These are phyloP conservation scores for Solanum infundibuliforme DNA, from an alignment of 257 asterid genomes.

Conservation along the genomic window DNA sequence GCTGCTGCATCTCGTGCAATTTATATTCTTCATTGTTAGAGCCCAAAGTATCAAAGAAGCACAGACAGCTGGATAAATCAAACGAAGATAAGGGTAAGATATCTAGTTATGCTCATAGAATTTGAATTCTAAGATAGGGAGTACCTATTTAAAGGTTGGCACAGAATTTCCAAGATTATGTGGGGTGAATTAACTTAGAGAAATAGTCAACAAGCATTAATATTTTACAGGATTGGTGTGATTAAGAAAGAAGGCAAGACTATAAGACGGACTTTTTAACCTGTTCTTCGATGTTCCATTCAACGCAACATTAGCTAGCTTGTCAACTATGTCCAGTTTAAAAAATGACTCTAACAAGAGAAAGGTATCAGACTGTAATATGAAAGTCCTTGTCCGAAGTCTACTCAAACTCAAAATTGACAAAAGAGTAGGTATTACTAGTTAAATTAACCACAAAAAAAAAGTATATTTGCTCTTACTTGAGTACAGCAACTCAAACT, in stretches of 20 bases:
- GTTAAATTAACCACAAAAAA: background rate
- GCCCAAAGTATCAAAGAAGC: background rate
- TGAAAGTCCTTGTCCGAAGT: background rate
- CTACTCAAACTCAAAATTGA: background rate
- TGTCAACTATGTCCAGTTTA: background rate
- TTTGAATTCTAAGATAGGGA: background rate
- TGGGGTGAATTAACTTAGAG: background rate
- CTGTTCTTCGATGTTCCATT: background rate
- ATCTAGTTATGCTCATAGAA: background rate
- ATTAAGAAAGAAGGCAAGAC: background rate
- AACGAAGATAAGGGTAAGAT: background rate
- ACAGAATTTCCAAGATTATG: background rate
- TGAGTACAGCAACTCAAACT: background rate
- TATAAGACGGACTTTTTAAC: background rate
- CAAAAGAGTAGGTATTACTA: background rate
- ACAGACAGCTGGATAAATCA: background rate
- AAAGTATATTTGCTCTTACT: background rate
- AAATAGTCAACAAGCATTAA: background rate
- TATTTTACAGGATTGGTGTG: background rate
- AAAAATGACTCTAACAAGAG: background rate
- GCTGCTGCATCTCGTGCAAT: background rate
- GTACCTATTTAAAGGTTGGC: background rate
- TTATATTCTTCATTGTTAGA: background rate
- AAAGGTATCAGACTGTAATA: background rate
- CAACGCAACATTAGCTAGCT: background rate